Percentiles rank a stretch among this genome's conserved stretches.
phyloP scores from a whole-genome alignment of 2,329 filamentous ascomycete genomes.

The Microdochium trichocladiopsis region DNA sequence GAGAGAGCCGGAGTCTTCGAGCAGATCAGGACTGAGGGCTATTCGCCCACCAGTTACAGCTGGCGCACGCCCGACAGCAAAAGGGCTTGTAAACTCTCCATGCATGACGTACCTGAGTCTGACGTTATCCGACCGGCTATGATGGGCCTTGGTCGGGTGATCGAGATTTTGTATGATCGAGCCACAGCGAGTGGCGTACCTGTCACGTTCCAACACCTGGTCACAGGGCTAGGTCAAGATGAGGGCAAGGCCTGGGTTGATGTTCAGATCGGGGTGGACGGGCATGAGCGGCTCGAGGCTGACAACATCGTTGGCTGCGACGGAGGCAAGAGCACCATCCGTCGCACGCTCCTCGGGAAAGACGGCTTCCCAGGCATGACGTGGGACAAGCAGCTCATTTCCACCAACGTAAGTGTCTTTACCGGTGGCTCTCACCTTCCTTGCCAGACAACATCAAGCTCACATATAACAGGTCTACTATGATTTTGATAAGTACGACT shows the following conservation, averaged over 20 bases:
- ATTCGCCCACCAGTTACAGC: conserved; percentile 16
- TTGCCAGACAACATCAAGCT: no score
- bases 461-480: conserved; percentile 27
- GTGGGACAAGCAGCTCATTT: conserved; percentile 40
- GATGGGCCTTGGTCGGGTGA: conserved; percentile 33
- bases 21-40: conserved; percentile 12
- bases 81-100: no score
- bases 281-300: conserved; percentile 15
- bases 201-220: conserved; percentile 30
- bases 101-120: conserved; percentile 9
- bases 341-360: conserved; percentile 30
- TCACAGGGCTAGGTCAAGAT: conserved; percentile 27
- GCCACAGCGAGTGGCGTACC: conserved; percentile 20
- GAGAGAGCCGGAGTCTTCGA: conserved; percentile 19
- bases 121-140: conserved; percentile 30
- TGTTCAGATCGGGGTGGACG: conserved; percentile 13
- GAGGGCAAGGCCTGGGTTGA: conserved; percentile 19
- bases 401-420: conserved; percentile 34
- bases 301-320: conserved; percentile 40
- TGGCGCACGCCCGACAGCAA: conserved; percentile 16
- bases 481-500: conserved; percentile 34
- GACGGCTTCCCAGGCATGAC: conserved; percentile 39
- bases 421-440: conserved; percentile 8
- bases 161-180: conserved; percentile 30
- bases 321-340: conserved; percentile 31